These are phyloP conservation scores for Penicillium longicatenatum DNA, from an alignment of 495 filamentous ascomycete species.

Conservation along the genomic window DNA sequence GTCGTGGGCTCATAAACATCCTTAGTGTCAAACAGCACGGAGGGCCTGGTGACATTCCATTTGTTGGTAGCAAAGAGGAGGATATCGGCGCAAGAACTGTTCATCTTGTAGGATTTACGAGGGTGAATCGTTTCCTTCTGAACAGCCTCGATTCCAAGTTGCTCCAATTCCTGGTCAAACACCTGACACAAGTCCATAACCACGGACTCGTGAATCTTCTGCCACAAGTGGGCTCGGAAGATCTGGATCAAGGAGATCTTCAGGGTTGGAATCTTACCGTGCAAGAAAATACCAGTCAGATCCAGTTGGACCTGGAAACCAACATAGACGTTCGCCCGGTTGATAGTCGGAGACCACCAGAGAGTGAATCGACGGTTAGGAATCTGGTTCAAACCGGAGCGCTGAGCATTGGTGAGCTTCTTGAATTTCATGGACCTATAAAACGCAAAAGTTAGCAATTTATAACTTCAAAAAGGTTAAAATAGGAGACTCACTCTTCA, in stretches of 20 bases:
- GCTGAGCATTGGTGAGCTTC: slow-evolving; percentile 97
- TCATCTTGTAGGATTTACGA: slow-evolving; percentile 99
- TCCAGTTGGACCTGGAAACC: slow-evolving; percentile 99
- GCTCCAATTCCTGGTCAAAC: slow-evolving; percentile 97
- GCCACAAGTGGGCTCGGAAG: slow-evolving; percentile 99
- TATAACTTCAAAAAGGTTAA: no score
- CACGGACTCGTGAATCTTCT: slow-evolving; percentile 99
- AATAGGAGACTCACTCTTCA: no score
- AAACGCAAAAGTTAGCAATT: slow-evolving; percentile 49
- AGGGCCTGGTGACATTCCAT: slow-evolving; percentile 96
- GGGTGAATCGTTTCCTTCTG: slow-evolving; percentile 99
- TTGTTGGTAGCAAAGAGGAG: slow-evolving; percentile 97
- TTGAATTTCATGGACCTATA: slow-evolving; percentile 91
- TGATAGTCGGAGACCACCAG: slow-evolving; percentile 92
- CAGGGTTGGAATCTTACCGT: slow-evolving; percentile 97
- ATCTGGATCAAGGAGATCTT: slow-evolving; percentile 99
- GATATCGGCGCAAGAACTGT: slow-evolving; percentile 98
- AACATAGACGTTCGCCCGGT: slow-evolving; percentile 61
- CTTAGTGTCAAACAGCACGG: slow-evolving; percentile 93
- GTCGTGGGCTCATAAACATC: slow-evolving; percentile 93
- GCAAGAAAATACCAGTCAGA: slow-evolving; percentile 98
- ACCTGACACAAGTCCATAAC: slow-evolving; percentile 99
- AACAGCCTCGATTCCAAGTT: slow-evolving; percentile 95
- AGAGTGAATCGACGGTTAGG: slow-evolving; percentile 98
- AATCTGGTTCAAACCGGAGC: slow-evolving; percentile 98